Conservation (phyloP, 176 grass and related monocot genomes). For the Neostapfia colusana region DNA sequence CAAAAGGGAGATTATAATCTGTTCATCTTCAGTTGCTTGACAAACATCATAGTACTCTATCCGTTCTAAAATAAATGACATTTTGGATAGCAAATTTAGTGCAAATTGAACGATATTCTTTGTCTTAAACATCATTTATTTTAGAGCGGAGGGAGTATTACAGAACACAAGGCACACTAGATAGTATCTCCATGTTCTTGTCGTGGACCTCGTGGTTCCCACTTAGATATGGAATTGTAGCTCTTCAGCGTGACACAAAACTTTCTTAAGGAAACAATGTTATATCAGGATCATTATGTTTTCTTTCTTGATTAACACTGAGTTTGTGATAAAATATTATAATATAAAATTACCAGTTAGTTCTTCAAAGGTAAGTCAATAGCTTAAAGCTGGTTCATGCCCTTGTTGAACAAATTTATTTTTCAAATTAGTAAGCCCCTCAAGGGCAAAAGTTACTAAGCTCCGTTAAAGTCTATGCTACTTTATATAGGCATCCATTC, state of each 20-base stretch:
- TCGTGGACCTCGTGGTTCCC: no score
- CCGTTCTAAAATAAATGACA: no score
- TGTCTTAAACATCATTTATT: no score
- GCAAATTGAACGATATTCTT: no score
- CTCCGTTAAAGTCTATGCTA: constrained; percentile 3
- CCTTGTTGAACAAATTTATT: not conserved
- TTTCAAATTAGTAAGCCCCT: no score
- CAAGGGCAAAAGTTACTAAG: not conserved
- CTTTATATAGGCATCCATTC: not conserved
- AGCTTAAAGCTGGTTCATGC: not conserved
- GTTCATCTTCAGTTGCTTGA: not conserved
- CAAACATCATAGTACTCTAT: not conserved
- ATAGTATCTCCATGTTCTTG: no score
- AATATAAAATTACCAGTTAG: not conserved
- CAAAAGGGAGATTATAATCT: not conserved
- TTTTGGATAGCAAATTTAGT: no score
- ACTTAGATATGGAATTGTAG: not conserved
- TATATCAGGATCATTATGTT: not conserved
- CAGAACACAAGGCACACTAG: no score
- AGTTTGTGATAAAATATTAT: not conserved
- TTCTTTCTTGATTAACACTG: not conserved
- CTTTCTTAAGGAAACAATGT: not conserved
- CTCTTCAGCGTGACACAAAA: not conserved
- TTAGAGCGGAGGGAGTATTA: no score
- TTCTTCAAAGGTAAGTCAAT: not conserved